A percentile compares a stretch with the other conserved stretches of the same genome.
These are phyloP conservation scores for Phoma sp. DNA, from an alignment of 2,329 filamentous ascomycete species.

Conservation along the genomic window DNA sequence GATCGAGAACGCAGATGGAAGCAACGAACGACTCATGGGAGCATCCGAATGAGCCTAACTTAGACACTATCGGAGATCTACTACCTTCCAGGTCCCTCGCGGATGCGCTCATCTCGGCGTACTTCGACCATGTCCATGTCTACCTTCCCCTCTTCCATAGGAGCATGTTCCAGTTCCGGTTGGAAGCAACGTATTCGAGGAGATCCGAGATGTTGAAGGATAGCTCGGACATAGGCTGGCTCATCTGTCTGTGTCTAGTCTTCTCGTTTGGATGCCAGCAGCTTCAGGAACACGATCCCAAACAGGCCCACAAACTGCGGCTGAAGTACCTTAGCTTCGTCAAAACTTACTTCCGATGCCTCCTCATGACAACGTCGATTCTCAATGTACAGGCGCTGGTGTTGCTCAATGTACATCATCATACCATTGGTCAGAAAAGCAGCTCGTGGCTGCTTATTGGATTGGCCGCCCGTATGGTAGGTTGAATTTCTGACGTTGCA, in stretches of 20 bases:
- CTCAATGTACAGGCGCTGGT: conserved; percentile 54
- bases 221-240: conserved; percentile 51
- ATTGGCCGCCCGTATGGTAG: conserved; percentile 49
- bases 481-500: background rate
- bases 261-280: conserved; percentile 52
- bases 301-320: conserved; percentile 26
- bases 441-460: conserved; percentile 52
- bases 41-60: background rate
- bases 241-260: conserved; percentile 51
- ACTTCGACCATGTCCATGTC: conserved; percentile 50
- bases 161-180: conserved; percentile 49
- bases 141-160: conserved; percentile 49
- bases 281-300: conserved; percentile 41
- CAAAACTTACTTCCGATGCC: conserved; percentile 44
- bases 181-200: conserved; percentile 49
- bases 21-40: conserved; percentile 21
- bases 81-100: conserved; percentile 47
- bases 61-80: conserved; percentile 27
- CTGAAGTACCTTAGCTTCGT: conserved; percentile 37
- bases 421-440: conserved; percentile 52
- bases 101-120: conserved; percentile 49
- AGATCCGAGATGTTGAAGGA: conserved; percentile 26
- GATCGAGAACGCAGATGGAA: conserved; percentile 25
- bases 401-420: conserved; percentile 51
- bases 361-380: conserved; percentile 49